Conservation (phyloP, 2,329 filamentous ascomycete genomes). For the Verticillium nubilum region DNA sequence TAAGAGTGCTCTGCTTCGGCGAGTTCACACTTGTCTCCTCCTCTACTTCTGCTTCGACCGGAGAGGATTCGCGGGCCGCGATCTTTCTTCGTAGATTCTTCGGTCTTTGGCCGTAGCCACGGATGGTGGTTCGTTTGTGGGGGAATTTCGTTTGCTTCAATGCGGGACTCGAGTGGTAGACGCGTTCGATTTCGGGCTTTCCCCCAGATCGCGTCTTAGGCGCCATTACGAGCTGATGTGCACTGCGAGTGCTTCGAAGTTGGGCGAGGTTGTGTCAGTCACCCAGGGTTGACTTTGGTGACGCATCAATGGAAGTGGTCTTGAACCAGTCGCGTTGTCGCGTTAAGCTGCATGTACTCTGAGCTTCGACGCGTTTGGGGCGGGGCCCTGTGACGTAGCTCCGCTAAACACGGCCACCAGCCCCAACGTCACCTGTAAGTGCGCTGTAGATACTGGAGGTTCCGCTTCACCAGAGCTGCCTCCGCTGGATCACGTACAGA, state of each 20-base stretch:
- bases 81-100: constrained; percentile 3
- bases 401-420: neutral
- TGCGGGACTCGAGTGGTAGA: constrained; percentile 30
- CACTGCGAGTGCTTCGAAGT: neutral
- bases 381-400: neutral
- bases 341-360: neutral
- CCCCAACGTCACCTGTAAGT: neutral
- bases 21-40: neutral
- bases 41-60: neutral
- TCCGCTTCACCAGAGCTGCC: too few relatives aligned
- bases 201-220: constrained; percentile 32
- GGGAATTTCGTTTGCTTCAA: constrained; percentile 34
- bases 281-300: neutral
- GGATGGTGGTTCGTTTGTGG: constrained; percentile 24
- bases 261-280: neutral
- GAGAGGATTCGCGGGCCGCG: neutral
- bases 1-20: constrained; percentile 32
- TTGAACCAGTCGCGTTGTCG: neutral
- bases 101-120: constrained; percentile 23
- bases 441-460: too few relatives aligned
- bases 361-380: neutral
- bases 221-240: constrained; percentile 20
- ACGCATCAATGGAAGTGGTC: neutral
- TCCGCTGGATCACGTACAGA: too few relatives aligned
- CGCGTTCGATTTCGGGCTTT: constrained; percentile 26